Conservation (phyloP, 2,329 filamentous ascomycete species). For the Phaeosphaeriaceae sp. region DNA sequence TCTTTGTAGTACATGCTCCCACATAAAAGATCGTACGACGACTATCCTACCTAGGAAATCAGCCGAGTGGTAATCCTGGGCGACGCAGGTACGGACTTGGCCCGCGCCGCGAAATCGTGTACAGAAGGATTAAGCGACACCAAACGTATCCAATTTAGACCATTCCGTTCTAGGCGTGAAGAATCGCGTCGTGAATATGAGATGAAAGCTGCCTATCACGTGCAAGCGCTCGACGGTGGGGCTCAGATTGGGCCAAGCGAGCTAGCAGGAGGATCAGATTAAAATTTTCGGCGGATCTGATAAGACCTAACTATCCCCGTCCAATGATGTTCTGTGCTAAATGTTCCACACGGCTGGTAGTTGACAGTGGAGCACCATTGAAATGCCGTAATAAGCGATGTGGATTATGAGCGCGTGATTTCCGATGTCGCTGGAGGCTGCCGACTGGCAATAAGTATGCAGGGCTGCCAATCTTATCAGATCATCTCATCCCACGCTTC, state of each 20-base stretch:
- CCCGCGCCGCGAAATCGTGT: neutral
- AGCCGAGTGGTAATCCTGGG: neutral
- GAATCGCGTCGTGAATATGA: neutral
- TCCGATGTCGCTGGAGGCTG: conserved; percentile 21
- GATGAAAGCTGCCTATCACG: neutral
- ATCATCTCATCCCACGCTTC: conserved; percentile 34
- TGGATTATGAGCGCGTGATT: conserved; percentile 12
- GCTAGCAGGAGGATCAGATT: conserved; percentile 26
- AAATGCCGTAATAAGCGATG: conserved; percentile 3
- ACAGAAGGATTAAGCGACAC: neutral
- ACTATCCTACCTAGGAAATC: neutral
- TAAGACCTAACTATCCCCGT: conserved; percentile 7
- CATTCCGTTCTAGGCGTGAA: neutral
- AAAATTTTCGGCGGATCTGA: conserved; percentile 29
- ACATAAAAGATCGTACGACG: neutral
- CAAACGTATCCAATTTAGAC: neutral
- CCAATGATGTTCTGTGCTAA: conserved; percentile 13
- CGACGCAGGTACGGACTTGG: conserved; percentile 7
- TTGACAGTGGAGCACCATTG: conserved; percentile 9
- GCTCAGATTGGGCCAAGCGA: conserved; percentile 14
- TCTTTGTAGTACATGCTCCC: neutral
- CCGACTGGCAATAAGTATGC: conserved; percentile 14
- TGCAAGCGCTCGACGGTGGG: neutral
- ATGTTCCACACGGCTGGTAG: conserved; percentile 1
- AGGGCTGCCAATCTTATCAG: conserved; percentile 43